Evolutionary conservation across 192 early-diverging fungal genomes (phyloP).

Genomic region (Polychytrium aggregatum): DNA sequence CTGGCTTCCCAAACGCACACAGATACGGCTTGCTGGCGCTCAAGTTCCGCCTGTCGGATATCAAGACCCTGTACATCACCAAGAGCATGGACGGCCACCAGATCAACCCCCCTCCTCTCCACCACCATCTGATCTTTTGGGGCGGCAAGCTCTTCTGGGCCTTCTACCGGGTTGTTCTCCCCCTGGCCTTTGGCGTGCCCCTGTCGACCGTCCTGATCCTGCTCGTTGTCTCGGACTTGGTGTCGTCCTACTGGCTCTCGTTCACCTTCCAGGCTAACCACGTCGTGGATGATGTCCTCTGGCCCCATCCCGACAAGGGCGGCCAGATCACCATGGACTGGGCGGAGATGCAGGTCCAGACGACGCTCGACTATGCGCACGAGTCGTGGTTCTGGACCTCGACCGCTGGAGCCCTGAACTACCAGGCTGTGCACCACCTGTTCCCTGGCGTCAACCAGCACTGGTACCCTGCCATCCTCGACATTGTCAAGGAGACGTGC

Average conservation of each 20-base stretch:
- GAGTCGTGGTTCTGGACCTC: constrained; percentile 43
- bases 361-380: constrained; percentile 50
- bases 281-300: constrained; percentile 42
- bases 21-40: constrained; percentile 40
- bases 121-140: constrained; percentile 43
- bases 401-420: constrained; percentile 62
- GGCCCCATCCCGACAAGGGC: constrained; percentile 38
- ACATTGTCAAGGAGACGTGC: constrained; percentile 35
- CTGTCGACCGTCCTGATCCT: constrained; percentile 20
- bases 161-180: constrained; percentile 33
- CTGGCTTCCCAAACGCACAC: too few species aligned
- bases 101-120: constrained; percentile 29
- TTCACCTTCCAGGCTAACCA: constrained; percentile 51
- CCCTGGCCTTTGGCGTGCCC: constrained; percentile 20
- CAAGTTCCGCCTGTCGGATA: constrained; percentile 40
- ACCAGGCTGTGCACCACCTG: constrained; percentile 63
- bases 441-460: constrained; percentile 59
- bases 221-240: constrained; percentile 32
- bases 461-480: constrained; percentile 35
- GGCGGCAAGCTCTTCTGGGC: constrained; percentile 44
- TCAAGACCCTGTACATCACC: constrained; percentile 35
- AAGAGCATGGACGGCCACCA: constrained; percentile 35
- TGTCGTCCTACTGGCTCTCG: constrained; percentile 38
- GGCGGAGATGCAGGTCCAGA: constrained; percentile 52
- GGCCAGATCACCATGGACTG: constrained; percentile 37